Percentiles rank a stretch among this genome's conserved stretches.
phyloP scores from a whole-genome alignment of 768 basidiomycete species.

The Leccinum sublutescens region DNA sequence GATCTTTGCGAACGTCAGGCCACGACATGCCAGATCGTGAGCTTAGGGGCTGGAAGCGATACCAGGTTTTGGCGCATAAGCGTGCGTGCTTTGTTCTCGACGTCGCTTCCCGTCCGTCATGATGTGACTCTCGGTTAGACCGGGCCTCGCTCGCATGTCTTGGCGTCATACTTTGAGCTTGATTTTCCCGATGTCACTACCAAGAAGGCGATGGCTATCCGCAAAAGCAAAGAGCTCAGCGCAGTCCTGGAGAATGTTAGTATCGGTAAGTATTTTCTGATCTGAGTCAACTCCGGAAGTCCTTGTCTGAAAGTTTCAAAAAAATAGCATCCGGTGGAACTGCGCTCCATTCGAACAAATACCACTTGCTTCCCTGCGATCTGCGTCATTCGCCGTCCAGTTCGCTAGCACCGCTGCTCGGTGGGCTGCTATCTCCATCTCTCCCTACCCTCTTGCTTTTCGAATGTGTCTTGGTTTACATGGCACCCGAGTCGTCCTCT shows the following conservation, averaged over 20 bases:
- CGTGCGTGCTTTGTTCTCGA: constrained; percentile 45
- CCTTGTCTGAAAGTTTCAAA: not conserved
- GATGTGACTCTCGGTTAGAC: constrained; percentile 43
- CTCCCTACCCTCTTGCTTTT: constrained; percentile 82
- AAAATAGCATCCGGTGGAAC: constrained; percentile 37
- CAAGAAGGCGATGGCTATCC: constrained; percentile 80
- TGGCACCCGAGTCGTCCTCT: constrained; percentile 56
- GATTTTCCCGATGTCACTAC: constrained; percentile 87
- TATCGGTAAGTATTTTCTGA: constrained; percentile 13
- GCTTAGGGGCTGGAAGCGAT: constrained; percentile 93
- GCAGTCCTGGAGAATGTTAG: constrained; percentile 12
- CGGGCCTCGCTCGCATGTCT: constrained; percentile 45
- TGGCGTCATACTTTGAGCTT: constrained; percentile 77
- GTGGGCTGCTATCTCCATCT: constrained; percentile 49
- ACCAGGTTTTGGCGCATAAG: constrained; percentile 90
- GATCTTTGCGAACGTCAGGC: constrained; percentile 40
- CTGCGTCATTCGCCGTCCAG: constrained; percentile 58
- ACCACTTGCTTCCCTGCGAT: constrained; percentile 73
- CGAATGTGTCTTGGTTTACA: constrained; percentile 93
- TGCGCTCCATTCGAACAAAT: constrained; percentile 14
- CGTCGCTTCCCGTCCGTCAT: constrained; percentile 12
- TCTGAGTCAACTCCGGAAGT: not conserved
- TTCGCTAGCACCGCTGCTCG: constrained; percentile 40
- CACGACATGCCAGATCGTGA: constrained; percentile 81
- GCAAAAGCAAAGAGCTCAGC: constrained; percentile 50